Base-by-base conservation (phyloP, 2,329 filamentous ascomycete species). In the Chalara sp. region DNA sequence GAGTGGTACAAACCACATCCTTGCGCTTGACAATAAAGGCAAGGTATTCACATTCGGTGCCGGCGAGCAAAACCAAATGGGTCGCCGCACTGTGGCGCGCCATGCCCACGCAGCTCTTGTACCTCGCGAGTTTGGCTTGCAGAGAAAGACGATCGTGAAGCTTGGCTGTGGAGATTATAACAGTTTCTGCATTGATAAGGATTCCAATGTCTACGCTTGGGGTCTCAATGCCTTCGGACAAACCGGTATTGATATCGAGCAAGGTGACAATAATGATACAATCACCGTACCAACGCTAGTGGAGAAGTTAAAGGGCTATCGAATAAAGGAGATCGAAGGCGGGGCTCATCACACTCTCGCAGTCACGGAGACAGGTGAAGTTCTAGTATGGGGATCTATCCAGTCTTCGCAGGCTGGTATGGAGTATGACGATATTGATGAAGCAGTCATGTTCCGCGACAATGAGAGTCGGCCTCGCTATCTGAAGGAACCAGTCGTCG, bases 201-300 rank as follows among this genome's bases (percentile, higher is more conserved):
- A 83, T 31, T 83, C 83, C 39, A 76, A 79, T 32, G 84, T 92
- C 32, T 93, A 83, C 69, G 80, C 83, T 0, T 95, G 89, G 89
- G 89, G 90, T 29, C 73, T 92, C 32, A 95, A 95, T 76, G 90
- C 87, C 69, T 95, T 87, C 67, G 87, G 85, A 56, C 85, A 95
- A 71, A 87, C 87, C 12, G 89, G 86, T 35, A 76, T 85, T 52
- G 72, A 74, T 12, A 76, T 80, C 42, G 74, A 76, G 49, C 82
- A 79, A 11, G 84, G 83, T 32, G 79, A 84, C 52, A 81, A 86
- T 48, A 82, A 86, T 57, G 84, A 84, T 33, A 81, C 85, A 54
- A 78, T 95, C 47, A 76, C 86, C 11, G 33, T 31, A n/a, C 87
- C 89, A 3, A 80, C 79, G 41, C 71, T 85, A 47, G 79, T 96